These are phyloP conservation scores for Thuidium tamariscinum DNA, from an alignment of 225 moss, liverwort and hornwort species.

Conservation along the genomic window DNA sequence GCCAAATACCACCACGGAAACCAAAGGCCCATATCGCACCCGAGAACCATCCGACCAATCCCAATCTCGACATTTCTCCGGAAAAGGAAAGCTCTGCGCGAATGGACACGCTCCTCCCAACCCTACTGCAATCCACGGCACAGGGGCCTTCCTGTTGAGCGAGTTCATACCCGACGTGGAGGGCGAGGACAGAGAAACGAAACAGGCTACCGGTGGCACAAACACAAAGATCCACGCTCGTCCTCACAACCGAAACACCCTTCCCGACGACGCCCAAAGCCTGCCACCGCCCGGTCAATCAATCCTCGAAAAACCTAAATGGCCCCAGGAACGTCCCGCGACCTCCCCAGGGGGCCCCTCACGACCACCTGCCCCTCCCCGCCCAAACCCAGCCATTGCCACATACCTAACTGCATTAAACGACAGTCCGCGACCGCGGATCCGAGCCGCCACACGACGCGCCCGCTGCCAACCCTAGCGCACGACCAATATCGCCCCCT, in stretches of 20 bases:
- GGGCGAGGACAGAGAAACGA: background rate
- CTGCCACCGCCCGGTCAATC: background rate
- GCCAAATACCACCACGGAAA: background rate
- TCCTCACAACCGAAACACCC: background rate
- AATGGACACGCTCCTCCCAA: background rate
- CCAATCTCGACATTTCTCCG: background rate
- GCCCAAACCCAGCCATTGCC: background rate
- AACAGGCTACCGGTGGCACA: background rate
- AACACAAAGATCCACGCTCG: background rate
- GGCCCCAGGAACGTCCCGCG: background rate
- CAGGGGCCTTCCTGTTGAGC: background rate
- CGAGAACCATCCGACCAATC: background rate
- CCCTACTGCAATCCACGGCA: background rate
- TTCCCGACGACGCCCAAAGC: background rate
- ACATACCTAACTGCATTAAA: slow-evolving; percentile 29
- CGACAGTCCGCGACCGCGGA: slow-evolving; percentile 7
- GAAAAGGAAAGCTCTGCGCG: background rate
- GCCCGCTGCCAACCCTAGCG: slow-evolving; percentile 4
- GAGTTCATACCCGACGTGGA: background rate
- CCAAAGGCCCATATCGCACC: background rate
- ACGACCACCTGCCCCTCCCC: background rate
- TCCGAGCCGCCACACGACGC: slow-evolving; percentile 1
- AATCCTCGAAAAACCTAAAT: background rate
- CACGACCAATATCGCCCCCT: background rate
- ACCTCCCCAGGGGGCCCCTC: background rate